Evolutionary conservation across 306 rosid genomes (phyloP), one percentile per base, ranked within the genome.

Genomic region (Adenanthera pavonina): DNA sequence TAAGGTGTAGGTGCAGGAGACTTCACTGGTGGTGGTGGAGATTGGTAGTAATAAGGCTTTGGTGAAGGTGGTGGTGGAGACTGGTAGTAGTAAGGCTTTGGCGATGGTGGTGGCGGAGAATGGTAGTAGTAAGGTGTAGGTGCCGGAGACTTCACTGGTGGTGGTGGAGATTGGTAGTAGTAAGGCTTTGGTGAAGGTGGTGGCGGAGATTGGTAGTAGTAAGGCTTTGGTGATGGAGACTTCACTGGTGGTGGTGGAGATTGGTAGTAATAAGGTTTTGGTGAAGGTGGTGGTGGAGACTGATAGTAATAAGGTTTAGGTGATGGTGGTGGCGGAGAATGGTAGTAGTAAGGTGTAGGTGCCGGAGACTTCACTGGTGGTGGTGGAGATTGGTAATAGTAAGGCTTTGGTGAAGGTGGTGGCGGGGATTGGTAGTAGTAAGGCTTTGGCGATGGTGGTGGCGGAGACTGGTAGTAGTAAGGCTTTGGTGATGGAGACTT

Each of bases 11-110:
- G 83, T 0, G 85, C 62, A 17, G 60, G n/a, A n/a, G n/a, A n/a
- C n/a, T n/a, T n/a, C n/a, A n/a, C n/a, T n/a, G n/a, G 60, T 1
- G 64, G 92, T 10, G 97, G 92, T 0, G 97, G 94, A 5, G 92
- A 84, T 5, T 84, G 84, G 72, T 91, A 89, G 0, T 53, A 0
- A 11, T 86, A 86, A 0, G 82, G 69, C 38, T 20, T 8, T 0
- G 75, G 59, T 5, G 81, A 30, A 0, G 85, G 87, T 0, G 82
- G 82, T 4, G 88, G 86, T 5, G 86, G 86, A 6, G 89, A 81
- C 0, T 72, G 30, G 76, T 83, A 81, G 0, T 49, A 20, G 17
- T 81, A 78, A 1, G 85, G 80, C 0, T 25, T 20, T 5, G 7
- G 59, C 0, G 38, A 16, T 3, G 33, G 8, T 3, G 75, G 80